These are phyloP conservation scores for Eucalyptus tenuipes DNA, from an alignment of 345 rosid genomes.

Conservation along the genomic window DNA sequence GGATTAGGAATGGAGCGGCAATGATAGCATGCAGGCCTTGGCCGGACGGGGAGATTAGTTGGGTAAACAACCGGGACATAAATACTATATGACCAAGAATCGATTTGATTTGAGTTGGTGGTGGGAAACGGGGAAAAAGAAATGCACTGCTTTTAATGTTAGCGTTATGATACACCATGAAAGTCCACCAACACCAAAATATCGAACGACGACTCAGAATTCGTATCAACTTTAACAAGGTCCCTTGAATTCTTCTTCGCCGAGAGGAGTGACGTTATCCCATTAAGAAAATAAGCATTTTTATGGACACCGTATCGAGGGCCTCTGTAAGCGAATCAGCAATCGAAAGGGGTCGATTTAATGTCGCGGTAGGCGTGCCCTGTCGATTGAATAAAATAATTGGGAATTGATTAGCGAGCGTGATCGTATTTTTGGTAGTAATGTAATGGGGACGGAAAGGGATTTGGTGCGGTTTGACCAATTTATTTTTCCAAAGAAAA, in stretches of 20 bases:
- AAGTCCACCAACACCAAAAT: background rate
- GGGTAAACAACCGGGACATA: background rate
- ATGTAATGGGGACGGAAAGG: background rate
- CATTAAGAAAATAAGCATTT: background rate
- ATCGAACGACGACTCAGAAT: background rate
- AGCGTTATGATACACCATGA: background rate
- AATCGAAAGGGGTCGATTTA: background rate
- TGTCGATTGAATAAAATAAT: background rate
- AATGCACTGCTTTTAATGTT: background rate
- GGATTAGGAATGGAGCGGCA: background rate
- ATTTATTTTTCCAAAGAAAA: background rate
- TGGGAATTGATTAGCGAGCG: background rate
- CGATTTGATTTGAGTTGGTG: background rate
- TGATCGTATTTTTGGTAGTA: background rate
- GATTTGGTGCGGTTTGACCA: background rate
- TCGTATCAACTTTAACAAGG: background rate
- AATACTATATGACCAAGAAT: background rate
- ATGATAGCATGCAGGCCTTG: background rate
- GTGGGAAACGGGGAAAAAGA: background rate
- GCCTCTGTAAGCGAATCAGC: background rate
- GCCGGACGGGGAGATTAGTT: background rate
- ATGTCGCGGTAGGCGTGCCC: background rate
- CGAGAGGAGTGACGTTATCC: background rate
- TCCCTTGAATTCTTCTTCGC: background rate
- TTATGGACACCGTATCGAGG: background rate